Base-by-base conservation (phyloP, 2,329 filamentous ascomycete genomes). In the Paramyrothecium roridum region DNA sequence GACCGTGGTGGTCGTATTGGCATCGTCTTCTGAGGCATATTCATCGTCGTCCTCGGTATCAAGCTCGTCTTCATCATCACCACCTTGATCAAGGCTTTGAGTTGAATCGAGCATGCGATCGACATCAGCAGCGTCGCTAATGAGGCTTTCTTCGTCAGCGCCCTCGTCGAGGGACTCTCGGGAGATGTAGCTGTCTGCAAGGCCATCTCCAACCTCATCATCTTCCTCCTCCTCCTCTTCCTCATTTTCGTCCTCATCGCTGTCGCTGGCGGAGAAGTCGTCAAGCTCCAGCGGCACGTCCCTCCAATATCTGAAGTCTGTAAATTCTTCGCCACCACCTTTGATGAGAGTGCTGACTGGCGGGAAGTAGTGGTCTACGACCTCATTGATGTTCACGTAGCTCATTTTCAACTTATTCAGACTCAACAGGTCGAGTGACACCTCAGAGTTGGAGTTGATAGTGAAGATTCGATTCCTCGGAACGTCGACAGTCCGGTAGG, bases 291-390 rank as follows among this genome's bases (percentile, higher is more conserved):
- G 80, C 2, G 92, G 91, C 50, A 82, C 81, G 59, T 96, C 89
- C 59, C 96, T 83, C 95, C 95, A 99, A 75, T 96, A 99, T 55
- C 87, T 93, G 73, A 99, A 99, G 70, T 99, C 95, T 0, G 95
- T 99, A 67, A 90, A 99, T 55, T 96, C 89, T 70, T 98, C 95
- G 13, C 93, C 93, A 20, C 93, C 93, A 48, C 90, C 89, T 65
- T 90, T 91, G 19, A 97, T 87, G 30, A 99, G 80, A 23, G 93
- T 87, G 59, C 88, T 91, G 13, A 96, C 88, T 2, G 96, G 91
- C 8, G 95, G 95, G 72, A 99, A 99, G 76, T 96, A 98, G 72
- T 99, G 95, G 69, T 99, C 95, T 8, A 99, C 91, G 56, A 99
- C 88, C 71, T 99, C 96, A 57, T 91, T 88, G 87, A 99, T 99